Evolutionary conservation across 345 rosid genomes (phyloP).

Genomic region (Psidium friedrichsthalianum): DNA sequence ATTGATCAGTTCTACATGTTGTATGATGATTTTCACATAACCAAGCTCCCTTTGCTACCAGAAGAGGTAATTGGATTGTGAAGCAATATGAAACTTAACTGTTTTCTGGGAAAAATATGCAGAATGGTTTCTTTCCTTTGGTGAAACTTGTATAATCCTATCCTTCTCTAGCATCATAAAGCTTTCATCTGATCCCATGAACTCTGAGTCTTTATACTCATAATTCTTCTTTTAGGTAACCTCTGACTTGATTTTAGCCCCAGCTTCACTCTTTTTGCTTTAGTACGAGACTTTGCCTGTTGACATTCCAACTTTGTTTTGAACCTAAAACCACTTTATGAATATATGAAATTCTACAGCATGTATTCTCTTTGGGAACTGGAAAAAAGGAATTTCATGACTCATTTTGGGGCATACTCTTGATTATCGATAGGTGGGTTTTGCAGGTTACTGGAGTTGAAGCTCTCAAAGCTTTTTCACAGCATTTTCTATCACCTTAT

Average conservation of each 20-base stretch:
- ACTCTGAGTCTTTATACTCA: background rate
- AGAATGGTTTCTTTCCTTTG: background rate
- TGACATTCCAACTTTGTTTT: background rate
- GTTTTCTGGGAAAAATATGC: background rate
- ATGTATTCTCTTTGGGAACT: background rate
- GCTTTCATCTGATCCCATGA: background rate
- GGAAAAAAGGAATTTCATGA: background rate
- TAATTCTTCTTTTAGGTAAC: background rate
- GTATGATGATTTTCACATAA: conserved; percentile 94
- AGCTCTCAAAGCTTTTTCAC: conserved; percentile 72
- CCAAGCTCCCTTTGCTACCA: conserved; percentile 90
- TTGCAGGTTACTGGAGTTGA: conserved; percentile 90
- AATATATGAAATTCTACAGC: background rate
- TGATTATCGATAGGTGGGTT: background rate
- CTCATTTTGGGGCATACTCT: background rate
- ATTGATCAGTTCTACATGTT: conserved; percentile 97
- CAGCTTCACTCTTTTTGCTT: background rate
- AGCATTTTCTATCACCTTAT: conserved; percentile 48
- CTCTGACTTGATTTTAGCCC: background rate
- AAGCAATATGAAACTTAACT: background rate
- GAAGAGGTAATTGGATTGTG: conserved; percentile 53
- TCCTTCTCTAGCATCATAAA: background rate
- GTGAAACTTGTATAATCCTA: background rate
- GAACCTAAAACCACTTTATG: background rate
- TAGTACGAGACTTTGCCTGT: background rate